phyloP scores from a whole-genome alignment of 2,329 filamentous ascomycete genomes.

The Xylariaceae sp. region DNA sequence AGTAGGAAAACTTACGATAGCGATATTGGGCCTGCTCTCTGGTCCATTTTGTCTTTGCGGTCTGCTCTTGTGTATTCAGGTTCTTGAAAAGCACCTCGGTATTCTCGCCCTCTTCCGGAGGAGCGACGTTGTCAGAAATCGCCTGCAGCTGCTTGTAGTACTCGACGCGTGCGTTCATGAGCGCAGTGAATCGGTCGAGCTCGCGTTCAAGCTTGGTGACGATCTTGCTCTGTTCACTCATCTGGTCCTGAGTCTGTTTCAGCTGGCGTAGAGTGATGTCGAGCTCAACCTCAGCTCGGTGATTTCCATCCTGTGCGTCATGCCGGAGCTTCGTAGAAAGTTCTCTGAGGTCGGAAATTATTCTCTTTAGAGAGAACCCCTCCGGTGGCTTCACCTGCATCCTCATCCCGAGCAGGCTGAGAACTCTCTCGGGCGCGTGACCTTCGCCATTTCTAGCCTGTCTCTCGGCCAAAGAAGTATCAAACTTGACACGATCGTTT shows the following conservation, averaged over 20 bases:
- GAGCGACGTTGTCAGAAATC: slow-evolving; percentile 80
- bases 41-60: slow-evolving; percentile 50
- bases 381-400: slow-evolving; percentile 40
- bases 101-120: slow-evolving; percentile 59
- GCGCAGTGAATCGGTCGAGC: slow-evolving; percentile 63
- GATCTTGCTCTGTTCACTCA: slow-evolving; percentile 44
- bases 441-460: slow-evolving; percentile 58
- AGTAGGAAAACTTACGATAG: slow-evolving; percentile 49
- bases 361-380: slow-evolving; percentile 60
- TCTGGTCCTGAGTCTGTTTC: slow-evolving; percentile 46
- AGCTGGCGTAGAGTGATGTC: slow-evolving; percentile 58
- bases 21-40: slow-evolving; percentile 64
- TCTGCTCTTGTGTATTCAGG: slow-evolving; percentile 38
- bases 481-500: slow-evolving; percentile 69
- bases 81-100: slow-evolving; percentile 28
- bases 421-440: slow-evolving; percentile 58
- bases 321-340: slow-evolving; percentile 52
- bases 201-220: slow-evolving; percentile 54
- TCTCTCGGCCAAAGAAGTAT: slow-evolving; percentile 54
- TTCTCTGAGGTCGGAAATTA: slow-evolving; percentile 62
- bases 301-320: slow-evolving; percentile 44
- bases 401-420: slow-evolving; percentile 44
- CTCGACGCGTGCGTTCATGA: slow-evolving; percentile 79
- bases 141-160: slow-evolving; percentile 87
- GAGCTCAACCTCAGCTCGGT: slow-evolving; percentile 54